A percentile compares a stretch with the other conserved stretches of the same genome.
phyloP scores from a whole-genome alignment of 2,329 filamentous ascomycete species.

The Cordyceps cicadae region DNA sequence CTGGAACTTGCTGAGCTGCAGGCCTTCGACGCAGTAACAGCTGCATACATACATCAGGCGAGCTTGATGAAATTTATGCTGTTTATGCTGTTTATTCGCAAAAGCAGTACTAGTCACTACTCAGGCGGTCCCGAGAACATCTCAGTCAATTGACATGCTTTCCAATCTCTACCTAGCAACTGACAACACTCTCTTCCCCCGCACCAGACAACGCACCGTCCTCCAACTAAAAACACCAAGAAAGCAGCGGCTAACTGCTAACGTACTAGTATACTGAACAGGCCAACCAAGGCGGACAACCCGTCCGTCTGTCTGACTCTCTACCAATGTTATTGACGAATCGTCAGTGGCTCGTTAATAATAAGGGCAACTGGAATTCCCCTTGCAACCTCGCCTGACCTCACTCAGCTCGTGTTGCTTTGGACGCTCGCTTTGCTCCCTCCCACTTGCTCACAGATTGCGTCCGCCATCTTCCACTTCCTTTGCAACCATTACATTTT shows the following conservation, averaged over 20 bases:
- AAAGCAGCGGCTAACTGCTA: background rate
- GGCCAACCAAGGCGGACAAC: background rate
- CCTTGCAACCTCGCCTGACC: background rate
- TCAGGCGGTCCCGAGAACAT: no score
- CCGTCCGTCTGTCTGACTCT: no score
- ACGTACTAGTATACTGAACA: background rate
- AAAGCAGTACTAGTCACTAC: no score
- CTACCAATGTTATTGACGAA: background rate
- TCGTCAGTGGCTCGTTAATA: slow-evolving; percentile 4
- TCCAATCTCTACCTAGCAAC: no score
- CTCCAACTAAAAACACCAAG: background rate
- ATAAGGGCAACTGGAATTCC: background rate
- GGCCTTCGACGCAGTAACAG: no score
- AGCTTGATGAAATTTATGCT: no score
- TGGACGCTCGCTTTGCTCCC: background rate
- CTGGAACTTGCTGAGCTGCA: no score
- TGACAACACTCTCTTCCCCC: no score
- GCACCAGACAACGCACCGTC: background rate
- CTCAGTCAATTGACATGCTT: no score
- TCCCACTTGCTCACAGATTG: background rate
- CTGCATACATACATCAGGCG: no score
- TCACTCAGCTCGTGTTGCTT: background rate
- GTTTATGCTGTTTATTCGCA: no score
- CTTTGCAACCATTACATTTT: background rate
- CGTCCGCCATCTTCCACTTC: background rate